Percentiles rank a stretch among this genome's conserved stretches.
phyloP scores from a whole-genome alignment of 306 rosid species.

The Corylus heterophylla region DNA sequence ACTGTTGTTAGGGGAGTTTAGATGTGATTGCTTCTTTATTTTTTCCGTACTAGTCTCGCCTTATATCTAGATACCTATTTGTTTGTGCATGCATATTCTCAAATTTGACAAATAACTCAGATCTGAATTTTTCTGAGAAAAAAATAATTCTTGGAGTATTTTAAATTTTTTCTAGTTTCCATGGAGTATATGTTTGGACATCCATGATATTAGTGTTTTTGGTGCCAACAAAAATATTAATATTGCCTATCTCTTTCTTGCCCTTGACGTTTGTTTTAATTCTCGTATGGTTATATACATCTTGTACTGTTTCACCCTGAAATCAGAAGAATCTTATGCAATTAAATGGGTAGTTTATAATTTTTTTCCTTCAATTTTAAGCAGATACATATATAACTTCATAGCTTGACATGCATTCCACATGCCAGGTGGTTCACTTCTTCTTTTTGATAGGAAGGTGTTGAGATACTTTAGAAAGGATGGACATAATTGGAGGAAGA shows the following conservation, averaged over 20 bases:
- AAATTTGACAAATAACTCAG: neutral
- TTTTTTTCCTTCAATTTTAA: constrained; percentile 1
- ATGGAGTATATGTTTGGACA: neutral
- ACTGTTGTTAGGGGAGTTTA: neutral
- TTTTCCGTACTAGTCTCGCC: neutral
- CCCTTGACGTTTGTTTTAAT: neutral
- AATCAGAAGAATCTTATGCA: neutral
- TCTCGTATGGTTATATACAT: neutral
- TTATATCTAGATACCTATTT: neutral
- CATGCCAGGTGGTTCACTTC: constrained; percentile 79
- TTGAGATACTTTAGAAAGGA: constrained; percentile 93
- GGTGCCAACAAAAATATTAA: neutral
- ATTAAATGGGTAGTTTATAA: neutral
- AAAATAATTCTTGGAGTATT: neutral
- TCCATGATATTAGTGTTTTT: neutral
- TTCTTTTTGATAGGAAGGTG: constrained; percentile 86
- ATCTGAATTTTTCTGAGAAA: neutral
- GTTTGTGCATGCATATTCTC: neutral
- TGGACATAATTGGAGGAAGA: constrained; percentile 95
- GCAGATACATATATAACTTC: neutral
- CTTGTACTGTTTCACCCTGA: neutral
- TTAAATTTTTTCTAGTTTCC: neutral
- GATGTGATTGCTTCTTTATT: neutral
- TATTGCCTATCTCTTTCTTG: neutral
- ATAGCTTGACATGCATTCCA: constrained; percentile 27